phyloP scores from a whole-genome alignment of 345 rosid species.

The Erucastrum elatum region DNA sequence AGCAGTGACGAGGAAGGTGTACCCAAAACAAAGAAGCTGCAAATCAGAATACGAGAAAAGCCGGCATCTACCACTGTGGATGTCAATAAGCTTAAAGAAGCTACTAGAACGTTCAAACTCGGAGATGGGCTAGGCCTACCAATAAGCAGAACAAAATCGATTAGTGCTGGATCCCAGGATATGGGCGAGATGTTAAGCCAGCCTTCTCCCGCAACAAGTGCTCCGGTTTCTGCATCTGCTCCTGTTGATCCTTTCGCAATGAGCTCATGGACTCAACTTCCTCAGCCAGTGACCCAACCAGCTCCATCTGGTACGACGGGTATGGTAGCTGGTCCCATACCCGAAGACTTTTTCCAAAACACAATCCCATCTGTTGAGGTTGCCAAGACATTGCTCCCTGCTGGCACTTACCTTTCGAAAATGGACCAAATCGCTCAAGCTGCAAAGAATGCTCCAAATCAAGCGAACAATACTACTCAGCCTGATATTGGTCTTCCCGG shows the following conservation, averaged over 20 bases:
- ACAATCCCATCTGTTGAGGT: slow-evolving; percentile 88
- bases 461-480: slow-evolving; percentile 41
- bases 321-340: slow-evolving; percentile 68
- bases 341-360: slow-evolving; percentile 94
- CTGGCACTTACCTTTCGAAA: slow-evolving; percentile 82
- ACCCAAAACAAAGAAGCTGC: slow-evolving; percentile 66
- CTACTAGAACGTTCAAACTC: slow-evolving; percentile 78
- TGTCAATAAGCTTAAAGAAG: slow-evolving; percentile 93
- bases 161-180: slow-evolving; percentile 62
- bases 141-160: slow-evolving; percentile 66
- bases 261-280: slow-evolving; percentile 52
- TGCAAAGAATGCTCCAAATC: slow-evolving; percentile 43
- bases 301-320: slow-evolving; percentile 45
- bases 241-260: slow-evolving; percentile 71
- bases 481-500: slow-evolving; percentile 72
- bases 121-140: slow-evolving; percentile 81
- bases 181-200: slow-evolving; percentile 55
- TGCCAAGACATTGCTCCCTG: slow-evolving; percentile 80
- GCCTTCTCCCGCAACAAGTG: slow-evolving; percentile 46
- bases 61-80: slow-evolving; percentile 80
- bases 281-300: slow-evolving; percentile 52
- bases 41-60: slow-evolving; percentile 89
- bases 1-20: slow-evolving; percentile 93
- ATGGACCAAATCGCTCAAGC: slow-evolving; percentile 64
- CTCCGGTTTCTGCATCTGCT: slow-evolving; percentile 49